phyloP scores from a whole-genome alignment of 257 asterid genomes.

The Phtheirospermum japonicum region DNA sequence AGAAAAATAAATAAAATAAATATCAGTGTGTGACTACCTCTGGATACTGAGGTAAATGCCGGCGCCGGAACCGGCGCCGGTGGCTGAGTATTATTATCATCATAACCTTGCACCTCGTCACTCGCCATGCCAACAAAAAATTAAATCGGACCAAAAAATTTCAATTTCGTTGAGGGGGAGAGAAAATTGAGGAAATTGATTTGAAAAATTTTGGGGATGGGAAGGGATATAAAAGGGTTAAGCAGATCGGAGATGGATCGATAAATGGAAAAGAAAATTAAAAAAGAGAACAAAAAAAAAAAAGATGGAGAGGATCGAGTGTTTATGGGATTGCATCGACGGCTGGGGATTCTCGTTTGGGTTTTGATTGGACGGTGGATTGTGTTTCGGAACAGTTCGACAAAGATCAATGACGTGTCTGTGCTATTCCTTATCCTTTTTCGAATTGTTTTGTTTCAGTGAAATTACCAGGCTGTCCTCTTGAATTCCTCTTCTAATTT shows the following conservation, averaged over 20 bases:
- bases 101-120: constrained; percentile 34
- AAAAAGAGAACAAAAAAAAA: background rate
- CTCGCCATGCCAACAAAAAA: constrained; percentile 42
- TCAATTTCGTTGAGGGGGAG: background rate
- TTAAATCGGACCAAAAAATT: background rate
- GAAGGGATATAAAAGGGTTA: constrained; percentile 53
- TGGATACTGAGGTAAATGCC: constrained; percentile 53
- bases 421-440: constrained; percentile 26
- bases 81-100: constrained; percentile 5
- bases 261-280: constrained; percentile 5
- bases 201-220: background rate
- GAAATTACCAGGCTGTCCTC: background rate
- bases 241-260: constrained; percentile 36
- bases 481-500: background rate
- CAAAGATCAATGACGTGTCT: constrained; percentile 61
- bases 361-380: constrained; percentile 36
- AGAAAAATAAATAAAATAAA: too few species aligned
- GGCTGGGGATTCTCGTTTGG: constrained; percentile 39
- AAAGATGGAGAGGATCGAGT: constrained; percentile 15
- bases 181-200: background rate
- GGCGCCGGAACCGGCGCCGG: constrained; percentile 35
- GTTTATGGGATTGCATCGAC: constrained; percentile 40
- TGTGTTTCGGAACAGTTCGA: background rate
- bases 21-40: constrained; percentile 51
- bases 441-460: background rate